Conservation (phyloP, 2,329 filamentous ascomycete genomes). For the Aspergillus versicolor region DNA sequence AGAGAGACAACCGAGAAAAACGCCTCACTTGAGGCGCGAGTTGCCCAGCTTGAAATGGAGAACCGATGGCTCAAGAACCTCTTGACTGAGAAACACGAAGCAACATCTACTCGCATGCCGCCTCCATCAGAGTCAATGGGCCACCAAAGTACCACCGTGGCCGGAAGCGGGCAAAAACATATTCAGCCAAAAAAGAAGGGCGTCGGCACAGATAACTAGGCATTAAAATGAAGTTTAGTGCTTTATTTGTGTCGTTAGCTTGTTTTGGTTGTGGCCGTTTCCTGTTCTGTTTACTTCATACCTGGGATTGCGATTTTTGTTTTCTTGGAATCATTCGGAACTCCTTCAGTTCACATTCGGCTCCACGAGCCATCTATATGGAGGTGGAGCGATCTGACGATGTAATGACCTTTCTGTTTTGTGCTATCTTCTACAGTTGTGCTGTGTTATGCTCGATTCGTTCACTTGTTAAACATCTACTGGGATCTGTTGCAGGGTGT, state of each 20-base stretch:
- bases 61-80: conserved; percentile 81
- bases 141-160: conserved; percentile 20
- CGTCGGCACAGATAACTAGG: conserved; percentile 33
- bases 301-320: too few relatives aligned
- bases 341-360: not conserved
- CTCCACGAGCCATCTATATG: conserved; percentile 4
- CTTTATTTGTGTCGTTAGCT: not conserved
- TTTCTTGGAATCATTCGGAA: conserved; percentile 5
- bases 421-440: not conserved
- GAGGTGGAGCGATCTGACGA: conserved; percentile 26
- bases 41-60: conserved; percentile 76
- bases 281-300: conserved; percentile 7
- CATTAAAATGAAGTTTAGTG: conserved; percentile 10
- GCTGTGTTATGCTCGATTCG: not conserved
- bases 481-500: conserved; percentile 4
- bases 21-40: conserved; percentile 66
- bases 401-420: conserved; percentile 31
- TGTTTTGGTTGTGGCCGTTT: conserved; percentile 4
- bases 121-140: conserved; percentile 25
- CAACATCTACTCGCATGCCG: conserved; percentile 20
- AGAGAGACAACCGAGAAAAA: conserved; percentile 85
- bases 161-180: conserved; percentile 34
- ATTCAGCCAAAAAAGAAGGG: conserved; percentile 42
- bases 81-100: conserved; percentile 74
- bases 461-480: conserved; percentile 2